These are phyloP conservation scores for Nakazawaea wickerhamii DNA, from an alignment of 805 yeast species.

Conservation along the genomic window DNA sequence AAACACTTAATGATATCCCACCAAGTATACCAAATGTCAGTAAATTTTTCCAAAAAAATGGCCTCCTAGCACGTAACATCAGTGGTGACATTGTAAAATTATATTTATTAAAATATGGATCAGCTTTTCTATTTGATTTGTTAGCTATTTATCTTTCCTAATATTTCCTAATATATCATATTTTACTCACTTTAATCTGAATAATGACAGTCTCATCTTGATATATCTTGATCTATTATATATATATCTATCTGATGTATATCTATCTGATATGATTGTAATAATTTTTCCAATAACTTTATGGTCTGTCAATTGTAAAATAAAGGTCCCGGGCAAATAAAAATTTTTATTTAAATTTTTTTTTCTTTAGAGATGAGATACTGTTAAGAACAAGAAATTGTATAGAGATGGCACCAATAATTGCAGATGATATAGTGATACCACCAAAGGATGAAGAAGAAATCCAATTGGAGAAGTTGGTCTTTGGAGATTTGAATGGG, in stretches of 20 bases:
- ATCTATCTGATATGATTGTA: too few relatives aligned
- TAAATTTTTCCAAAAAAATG: slow-evolving; percentile 76
- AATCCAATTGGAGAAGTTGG: slow-evolving; percentile 67
- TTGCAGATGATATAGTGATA: slow-evolving; percentile 19
- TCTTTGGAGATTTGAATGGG: slow-evolving; percentile 83
- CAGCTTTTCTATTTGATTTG: slow-evolving; percentile 15
- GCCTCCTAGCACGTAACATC: slow-evolving; percentile 82
- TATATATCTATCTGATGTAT: background rate
- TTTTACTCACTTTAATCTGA: slow-evolving; percentile 20
- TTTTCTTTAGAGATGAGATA: too few relatives aligned
- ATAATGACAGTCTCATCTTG: slow-evolving; percentile 22
- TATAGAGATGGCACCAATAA: slow-evolving; percentile 7
- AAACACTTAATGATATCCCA: slow-evolving; percentile 67
- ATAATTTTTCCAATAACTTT: too few relatives aligned
- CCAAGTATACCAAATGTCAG: slow-evolving; percentile 52
- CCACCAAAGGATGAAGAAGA: slow-evolving; percentile 88
- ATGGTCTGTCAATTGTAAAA: too few relatives aligned
- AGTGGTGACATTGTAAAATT: slow-evolving; percentile 84
- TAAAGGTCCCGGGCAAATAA: too few relatives aligned
- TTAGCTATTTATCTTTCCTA: background rate
- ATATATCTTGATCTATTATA: background rate
- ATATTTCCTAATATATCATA: background rate
- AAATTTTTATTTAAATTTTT: too few relatives aligned
- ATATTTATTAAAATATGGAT: slow-evolving; percentile 35
- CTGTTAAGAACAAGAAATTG: too few relatives aligned